These are phyloP conservation scores for Lipomyces yamanashiensis DNA, from an alignment of 805 yeast genomes.

Conservation along the genomic window DNA sequence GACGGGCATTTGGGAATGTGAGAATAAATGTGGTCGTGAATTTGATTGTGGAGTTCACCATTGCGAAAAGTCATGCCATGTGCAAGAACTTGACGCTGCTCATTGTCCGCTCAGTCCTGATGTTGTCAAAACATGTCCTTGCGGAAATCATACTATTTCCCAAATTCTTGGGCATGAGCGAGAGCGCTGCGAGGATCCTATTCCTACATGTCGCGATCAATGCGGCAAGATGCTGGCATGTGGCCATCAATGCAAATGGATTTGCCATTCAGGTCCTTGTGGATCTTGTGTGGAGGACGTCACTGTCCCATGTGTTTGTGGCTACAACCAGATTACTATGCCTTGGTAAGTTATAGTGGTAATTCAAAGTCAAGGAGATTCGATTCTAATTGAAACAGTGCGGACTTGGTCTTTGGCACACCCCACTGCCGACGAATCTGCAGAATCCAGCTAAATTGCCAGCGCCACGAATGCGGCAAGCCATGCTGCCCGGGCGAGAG, in stretches of 20 bases:
- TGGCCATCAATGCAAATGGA: conserved; percentile 70
- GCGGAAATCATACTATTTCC: conserved; percentile 67
- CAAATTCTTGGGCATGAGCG: conserved; percentile 51
- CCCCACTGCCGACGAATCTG: conserved; percentile 77
- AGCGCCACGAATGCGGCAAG: conserved; percentile 74
- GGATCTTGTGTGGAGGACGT: conserved; percentile 64
- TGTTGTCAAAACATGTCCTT: conserved; percentile 67
- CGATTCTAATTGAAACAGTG: conserved; percentile 1
- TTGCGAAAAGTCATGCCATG: conserved; percentile 60
- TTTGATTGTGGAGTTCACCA: conserved; percentile 70
- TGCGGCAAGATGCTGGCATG: conserved; percentile 71
- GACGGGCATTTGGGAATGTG: conserved; percentile 61
- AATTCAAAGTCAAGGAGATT: too few relatives aligned
- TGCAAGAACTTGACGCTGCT: conserved; percentile 49
- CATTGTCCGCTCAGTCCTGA: conserved; percentile 70
- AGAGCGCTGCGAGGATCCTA: conserved; percentile 69
- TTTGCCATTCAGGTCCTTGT: conserved; percentile 81
- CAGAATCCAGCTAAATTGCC: conserved; percentile 73
- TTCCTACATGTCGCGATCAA: conserved; percentile 70
- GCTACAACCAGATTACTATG: conserved; percentile 43
- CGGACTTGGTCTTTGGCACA: conserved; percentile 25
- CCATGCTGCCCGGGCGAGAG: conserved; percentile 74
- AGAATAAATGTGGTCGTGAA: conserved; percentile 48
- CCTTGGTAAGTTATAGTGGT: conserved; percentile 27
- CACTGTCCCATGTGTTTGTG: conserved; percentile 66